These are phyloP conservation scores for Dendrocalamus latiflorus DNA, from an alignment of 202 grass and related monocot genomes.

Conservation along the genomic window DNA sequence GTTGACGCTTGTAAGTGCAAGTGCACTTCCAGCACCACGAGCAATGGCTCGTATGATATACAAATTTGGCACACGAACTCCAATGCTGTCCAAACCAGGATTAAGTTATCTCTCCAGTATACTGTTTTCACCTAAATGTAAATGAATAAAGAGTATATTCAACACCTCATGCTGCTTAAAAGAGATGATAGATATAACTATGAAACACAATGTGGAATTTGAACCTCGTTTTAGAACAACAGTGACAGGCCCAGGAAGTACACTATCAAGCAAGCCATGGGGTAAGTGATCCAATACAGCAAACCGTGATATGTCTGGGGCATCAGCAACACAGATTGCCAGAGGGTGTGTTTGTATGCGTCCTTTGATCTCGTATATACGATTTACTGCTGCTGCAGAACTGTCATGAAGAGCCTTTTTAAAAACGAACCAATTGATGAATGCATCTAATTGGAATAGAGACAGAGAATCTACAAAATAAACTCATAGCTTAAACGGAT, in stretches of 20 bases:
- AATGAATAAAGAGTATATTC: constrained; percentile 8
- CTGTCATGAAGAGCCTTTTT: constrained; percentile 49
- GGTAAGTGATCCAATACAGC: constrained; percentile 74
- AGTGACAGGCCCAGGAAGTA: constrained; percentile 85
- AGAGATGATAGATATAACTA: neutral
- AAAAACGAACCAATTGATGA: constrained; percentile 1
- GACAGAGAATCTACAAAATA: neutral
- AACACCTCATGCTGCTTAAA: neutral
- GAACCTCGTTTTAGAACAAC: constrained; percentile 85
- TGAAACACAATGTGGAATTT: constrained; percentile 1
- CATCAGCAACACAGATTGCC: constrained; percentile 86
- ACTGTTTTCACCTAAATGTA: constrained; percentile 62
- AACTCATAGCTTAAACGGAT: neutral
- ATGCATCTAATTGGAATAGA: neutral
- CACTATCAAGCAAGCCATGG: constrained; percentile 61
- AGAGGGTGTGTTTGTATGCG: constrained; percentile 62
- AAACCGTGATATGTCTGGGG: constrained; percentile 72
- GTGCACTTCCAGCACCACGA: constrained; percentile 67
- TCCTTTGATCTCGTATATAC: constrained; percentile 92
- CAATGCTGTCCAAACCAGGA: constrained; percentile 81
- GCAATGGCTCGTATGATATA: constrained; percentile 68
- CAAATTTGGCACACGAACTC: constrained; percentile 67
- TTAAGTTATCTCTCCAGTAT: constrained; percentile 74
- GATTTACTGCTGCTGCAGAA: constrained; percentile 72
- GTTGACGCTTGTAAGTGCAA: constrained; percentile 90